Conservation (phyloP, 352 stramenopile species). For the Aphanomyces stellatus region DNA sequence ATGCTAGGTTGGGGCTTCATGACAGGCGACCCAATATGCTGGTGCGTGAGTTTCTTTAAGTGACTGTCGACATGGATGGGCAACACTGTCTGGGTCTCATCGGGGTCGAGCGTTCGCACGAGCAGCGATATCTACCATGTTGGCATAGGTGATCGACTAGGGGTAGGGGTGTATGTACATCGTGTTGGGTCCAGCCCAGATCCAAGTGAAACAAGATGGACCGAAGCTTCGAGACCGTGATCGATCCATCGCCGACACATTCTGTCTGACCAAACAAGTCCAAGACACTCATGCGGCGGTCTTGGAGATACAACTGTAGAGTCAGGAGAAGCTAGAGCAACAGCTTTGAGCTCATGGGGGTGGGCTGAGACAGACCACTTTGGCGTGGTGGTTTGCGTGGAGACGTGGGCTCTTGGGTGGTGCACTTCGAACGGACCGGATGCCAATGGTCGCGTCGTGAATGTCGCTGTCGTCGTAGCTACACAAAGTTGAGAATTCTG, state of each 20-base stretch:
- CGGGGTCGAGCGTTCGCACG: slow-evolving; percentile 6
- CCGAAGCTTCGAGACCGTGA: neutral
- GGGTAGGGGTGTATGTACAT: neutral
- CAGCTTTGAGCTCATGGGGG: neutral
- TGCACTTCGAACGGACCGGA: neutral
- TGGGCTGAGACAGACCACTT: neutral
- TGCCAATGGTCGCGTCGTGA: slow-evolving; percentile 1
- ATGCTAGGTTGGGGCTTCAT: neutral
- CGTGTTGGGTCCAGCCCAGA: slow-evolving; percentile 13
- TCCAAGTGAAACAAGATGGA: slow-evolving; percentile 11
- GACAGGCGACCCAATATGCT: too few relatives aligned
- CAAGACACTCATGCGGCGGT: neutral
- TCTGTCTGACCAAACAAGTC: slow-evolving; percentile 9
- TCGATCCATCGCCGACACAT: neutral
- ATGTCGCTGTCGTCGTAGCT: neutral
- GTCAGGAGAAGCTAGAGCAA: slow-evolving; percentile 10
- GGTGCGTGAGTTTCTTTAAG: neutral
- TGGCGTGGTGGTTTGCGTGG: neutral
- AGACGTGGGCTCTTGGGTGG: neutral
- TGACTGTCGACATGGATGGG: neutral
- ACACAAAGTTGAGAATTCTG: neutral
- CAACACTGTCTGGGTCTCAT: neutral
- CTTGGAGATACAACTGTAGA: neutral
- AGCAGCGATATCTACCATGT: slow-evolving; percentile 4
- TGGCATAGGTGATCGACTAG: neutral